Evolutionary conservation across 805 yeast species (phyloP), one percentile per base, ranked within the genome.

Genomic region (Candida anglica): DNA sequence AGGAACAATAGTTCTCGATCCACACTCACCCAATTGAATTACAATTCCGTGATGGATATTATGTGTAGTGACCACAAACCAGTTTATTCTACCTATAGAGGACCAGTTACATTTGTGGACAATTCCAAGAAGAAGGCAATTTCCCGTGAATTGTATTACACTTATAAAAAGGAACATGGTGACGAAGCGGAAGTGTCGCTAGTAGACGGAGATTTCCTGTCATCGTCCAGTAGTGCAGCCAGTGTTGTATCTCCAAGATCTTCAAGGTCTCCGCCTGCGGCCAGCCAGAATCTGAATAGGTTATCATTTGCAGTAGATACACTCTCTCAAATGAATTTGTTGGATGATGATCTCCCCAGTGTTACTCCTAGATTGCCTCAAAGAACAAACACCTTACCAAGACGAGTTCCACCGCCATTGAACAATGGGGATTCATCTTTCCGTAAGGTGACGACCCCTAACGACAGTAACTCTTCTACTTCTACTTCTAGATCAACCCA

Each of bases 31-130:
- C 93, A 86, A 30, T 52, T 79, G 41, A 77, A 78, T 33, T 93
- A 93, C 53, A 74, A 79, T 35, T 75, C 82, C 32, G 78, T 79
- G 1, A 76, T 76, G 44, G 59, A 58, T 15, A 57, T 91, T 27
- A 52, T 52, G 36, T 70, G 81, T 37, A 86, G 96, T 36, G 98
- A 93, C 52, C 98, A 93, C 55, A 80, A 86, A 39, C 98, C 98
- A 0, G 96, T 93, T 2, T 93, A 73, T 56, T 88, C 91, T 3
- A 77, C 87, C 1, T 88, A 83, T 50, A 63, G 68, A 21, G 76
- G 85, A 10, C 66, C 61, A 14, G 89, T 86, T 14, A 72, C 76
- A 35, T 73, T 85, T 36, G 69, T 89, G 20, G 83, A 93, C 41
- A 56, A 55, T 19, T 46, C 34, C 6, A 61, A 57, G 47, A 62